Conservation (phyloP, 371 early-diverging fungal genomes). For the Mucor indicus region DNA sequence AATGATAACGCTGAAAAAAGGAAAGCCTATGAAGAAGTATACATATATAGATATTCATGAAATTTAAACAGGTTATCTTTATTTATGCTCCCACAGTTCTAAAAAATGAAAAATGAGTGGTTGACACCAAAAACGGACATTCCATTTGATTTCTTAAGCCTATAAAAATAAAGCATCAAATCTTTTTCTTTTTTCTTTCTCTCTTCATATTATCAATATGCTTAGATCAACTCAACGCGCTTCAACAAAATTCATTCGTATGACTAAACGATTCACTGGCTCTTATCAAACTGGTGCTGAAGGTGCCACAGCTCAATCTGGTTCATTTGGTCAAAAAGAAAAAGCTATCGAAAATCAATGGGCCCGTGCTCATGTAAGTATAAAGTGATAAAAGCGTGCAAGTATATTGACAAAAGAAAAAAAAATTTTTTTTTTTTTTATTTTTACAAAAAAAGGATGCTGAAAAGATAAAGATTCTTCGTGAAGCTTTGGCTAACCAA, state of each 20-base stretch:
- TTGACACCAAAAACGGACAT: conserved; percentile 8
- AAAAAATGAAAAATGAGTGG: no score
- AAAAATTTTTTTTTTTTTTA: not conserved
- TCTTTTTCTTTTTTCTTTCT: not conserved
- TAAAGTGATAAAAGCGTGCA: not conserved
- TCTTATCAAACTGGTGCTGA: conserved; percentile 19
- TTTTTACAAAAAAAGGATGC: conserved; percentile 34
- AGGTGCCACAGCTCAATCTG: conserved; percentile 37
- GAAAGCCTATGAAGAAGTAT: no score
- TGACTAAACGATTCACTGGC: conserved; percentile 13
- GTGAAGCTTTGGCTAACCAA: conserved; percentile 29
- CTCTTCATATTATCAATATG: not conserved
- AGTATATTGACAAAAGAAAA: no score
- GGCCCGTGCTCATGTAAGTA: conserved; percentile 42
- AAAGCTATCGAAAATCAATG: conserved; percentile 48
- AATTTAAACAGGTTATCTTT: no score
- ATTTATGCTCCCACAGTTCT: no score
- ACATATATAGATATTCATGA: no score
- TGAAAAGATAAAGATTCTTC: conserved; percentile 37
- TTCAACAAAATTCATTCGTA: not conserved
- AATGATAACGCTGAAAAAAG: no score
- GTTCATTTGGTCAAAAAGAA: conserved; percentile 46
- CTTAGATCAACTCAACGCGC: conserved; percentile 12
- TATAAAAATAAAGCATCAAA: not conserved
- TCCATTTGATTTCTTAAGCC: not conserved